Evolutionary conservation across 2,329 filamentous ascomycete genomes (phyloP), one percentile per base, ranked within the genome.

Genomic region (Pseudogymnoascus sp.): DNA sequence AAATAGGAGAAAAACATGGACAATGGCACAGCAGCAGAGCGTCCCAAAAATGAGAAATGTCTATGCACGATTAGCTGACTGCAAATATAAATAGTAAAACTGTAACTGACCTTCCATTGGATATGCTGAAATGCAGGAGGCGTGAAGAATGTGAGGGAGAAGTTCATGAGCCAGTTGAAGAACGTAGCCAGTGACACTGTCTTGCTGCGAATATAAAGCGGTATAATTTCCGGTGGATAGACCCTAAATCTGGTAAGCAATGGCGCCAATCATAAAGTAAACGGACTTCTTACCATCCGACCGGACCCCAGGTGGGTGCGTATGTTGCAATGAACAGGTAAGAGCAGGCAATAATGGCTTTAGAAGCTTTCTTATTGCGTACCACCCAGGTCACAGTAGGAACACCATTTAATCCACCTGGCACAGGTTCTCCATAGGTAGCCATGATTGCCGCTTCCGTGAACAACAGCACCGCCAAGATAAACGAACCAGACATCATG

Each of bases 81-180:
- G 5, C 20, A 25, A 59, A 25, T 2, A 4, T 39, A 14, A 36
- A 39, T 22, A 12, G n/a, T 4, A 20, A 36, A 25, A 37, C n/a
- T 4, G 35, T n/a, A 11, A 14, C 57, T 3, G 25, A 59, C 57
- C 57, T 80, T 77, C 72, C 74, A 84, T 72, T 83, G 83, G 70
- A 83, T 83, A 59, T 78, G 77, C 69, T 73, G 74, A 33, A 79
- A 68, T 47, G 78, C 68, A 1, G 76, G 77, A 1, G 78, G 78
- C 7, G 79, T 77, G n/a, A 71, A 76, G 63, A 79, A 79, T 6
- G 78, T 77, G 6, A 85, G 75, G 0, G 79, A 0, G 83, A 88
- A 92, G 73, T 90, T 91, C 62, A 86, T 73, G 2, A 86, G 70
- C 88, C 88, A 91, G 74, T 91, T 91, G 54, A 86, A 83, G 2